phyloP scores from a whole-genome alignment of 371 early-diverging fungal species.

The Syncephalastrum monosporum region DNA sequence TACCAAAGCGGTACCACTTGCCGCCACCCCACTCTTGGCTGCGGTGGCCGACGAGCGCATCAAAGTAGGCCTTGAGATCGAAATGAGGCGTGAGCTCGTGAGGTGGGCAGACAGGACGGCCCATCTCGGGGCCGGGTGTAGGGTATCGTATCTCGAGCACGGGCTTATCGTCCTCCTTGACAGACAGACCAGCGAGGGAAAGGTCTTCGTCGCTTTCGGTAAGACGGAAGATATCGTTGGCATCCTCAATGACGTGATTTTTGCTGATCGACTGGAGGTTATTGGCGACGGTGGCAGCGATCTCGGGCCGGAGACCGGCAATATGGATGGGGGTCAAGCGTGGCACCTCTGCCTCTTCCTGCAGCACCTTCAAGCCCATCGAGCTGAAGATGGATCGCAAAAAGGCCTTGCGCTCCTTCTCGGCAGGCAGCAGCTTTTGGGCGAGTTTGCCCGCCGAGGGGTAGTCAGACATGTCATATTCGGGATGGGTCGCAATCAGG shows the following conservation, averaged over 20 bases:
- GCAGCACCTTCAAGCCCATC: constrained; percentile 53
- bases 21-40: constrained; percentile 24
- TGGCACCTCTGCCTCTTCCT: constrained; percentile 28
- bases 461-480: constrained; percentile 58
- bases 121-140: constrained; percentile 6
- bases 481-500: constrained; percentile 71
- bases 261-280: constrained; percentile 18
- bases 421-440: constrained; percentile 16
- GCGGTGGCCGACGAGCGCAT: constrained; percentile 26
- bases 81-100: constrained; percentile 41
- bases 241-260: constrained; percentile 27
- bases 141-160: constrained; percentile 11
- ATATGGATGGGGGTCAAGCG: constrained; percentile 57
- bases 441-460: constrained; percentile 7
- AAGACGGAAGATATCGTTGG: constrained; percentile 40
- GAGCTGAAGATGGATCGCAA: constrained; percentile 46
- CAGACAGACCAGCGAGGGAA: not conserved
- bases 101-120: constrained; percentile 22
- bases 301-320: constrained; percentile 36
- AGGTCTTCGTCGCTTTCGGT: not conserved
- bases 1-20: constrained; percentile 60
- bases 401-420: constrained; percentile 39
- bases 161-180: constrained; percentile 5
- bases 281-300: constrained; percentile 19
- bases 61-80: constrained; percentile 39